phyloP scores from a whole-genome alignment of 2,329 filamentous ascomycete genomes.

The Bretziella fagacearum region DNA sequence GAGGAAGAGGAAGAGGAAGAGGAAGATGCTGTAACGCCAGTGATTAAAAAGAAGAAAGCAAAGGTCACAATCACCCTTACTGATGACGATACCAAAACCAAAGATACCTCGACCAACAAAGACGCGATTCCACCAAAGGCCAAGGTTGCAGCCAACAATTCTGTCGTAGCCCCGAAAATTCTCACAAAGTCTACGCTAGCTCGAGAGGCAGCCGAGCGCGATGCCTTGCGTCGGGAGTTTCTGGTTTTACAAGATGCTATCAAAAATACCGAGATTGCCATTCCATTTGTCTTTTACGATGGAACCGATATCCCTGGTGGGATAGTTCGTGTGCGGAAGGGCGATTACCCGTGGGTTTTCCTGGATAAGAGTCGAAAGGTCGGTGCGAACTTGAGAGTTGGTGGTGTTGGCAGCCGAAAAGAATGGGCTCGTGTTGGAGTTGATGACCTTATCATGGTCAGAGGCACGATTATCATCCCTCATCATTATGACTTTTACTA shows the following conservation, averaged over 20 bases:
- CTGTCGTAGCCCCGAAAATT: constrained; percentile 50
- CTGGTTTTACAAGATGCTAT: constrained; percentile 67
- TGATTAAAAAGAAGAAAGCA: constrained; percentile 18
- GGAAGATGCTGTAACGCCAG: constrained; percentile 27
- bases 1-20: too few relatives aligned
- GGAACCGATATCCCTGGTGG: constrained; percentile 80
- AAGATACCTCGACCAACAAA: constrained; percentile 17
- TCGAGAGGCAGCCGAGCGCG: constrained; percentile 62
- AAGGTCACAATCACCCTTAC: constrained; percentile 25
- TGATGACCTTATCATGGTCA: constrained; percentile 85
- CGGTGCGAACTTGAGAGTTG: constrained; percentile 65
- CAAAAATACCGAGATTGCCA: constrained; percentile 72
- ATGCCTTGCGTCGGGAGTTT: constrained; percentile 69
- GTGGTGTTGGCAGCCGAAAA: constrained; percentile 45
- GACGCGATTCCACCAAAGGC: constrained; percentile 18
- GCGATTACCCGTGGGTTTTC: constrained; percentile 84
- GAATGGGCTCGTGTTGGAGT: constrained; percentile 91
- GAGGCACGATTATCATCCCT: constrained; percentile 79
- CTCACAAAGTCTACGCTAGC: constrained; percentile 56
- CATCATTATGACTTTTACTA: constrained; percentile 98
- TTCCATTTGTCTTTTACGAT: constrained; percentile 96
- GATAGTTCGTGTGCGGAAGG: constrained; percentile 74
- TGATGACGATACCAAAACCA: constrained; percentile 13
- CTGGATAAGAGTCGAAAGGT: constrained; percentile 83
- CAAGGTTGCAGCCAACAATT: constrained; percentile 45